phyloP scores from a whole-genome alignment of 2,329 filamentous ascomycete genomes.

The Pezicula radicicola region DNA sequence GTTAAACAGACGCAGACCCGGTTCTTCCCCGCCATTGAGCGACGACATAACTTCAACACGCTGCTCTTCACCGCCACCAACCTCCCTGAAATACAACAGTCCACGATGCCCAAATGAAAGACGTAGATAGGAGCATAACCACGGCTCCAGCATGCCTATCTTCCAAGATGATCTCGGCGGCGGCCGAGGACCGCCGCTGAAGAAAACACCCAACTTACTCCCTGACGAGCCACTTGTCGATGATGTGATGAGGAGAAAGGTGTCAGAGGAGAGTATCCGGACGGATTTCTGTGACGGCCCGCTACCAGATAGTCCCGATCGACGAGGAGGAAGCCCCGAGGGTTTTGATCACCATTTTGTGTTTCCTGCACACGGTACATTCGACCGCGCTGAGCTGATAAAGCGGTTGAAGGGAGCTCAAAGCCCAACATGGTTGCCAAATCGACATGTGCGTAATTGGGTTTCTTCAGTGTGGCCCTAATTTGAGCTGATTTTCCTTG shows the following conservation, averaged over 20 bases:
- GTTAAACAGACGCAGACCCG: background rate
- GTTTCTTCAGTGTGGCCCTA: background rate
- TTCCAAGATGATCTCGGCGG: constrained; percentile 50
- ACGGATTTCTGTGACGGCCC: constrained; percentile 61
- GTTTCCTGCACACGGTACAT: constrained; percentile 23
- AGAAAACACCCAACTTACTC: constrained; percentile 16
- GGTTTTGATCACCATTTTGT: constrained; percentile 12
- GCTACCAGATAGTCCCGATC: constrained; percentile 28
- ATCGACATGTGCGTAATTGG: constrained; percentile 50
- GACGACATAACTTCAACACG: constrained; percentile 7
- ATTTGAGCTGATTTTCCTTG: background rate
- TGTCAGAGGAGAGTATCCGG: constrained; percentile 58
- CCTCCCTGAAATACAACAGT: constrained; percentile 4
- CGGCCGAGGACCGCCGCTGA: constrained; percentile 13
- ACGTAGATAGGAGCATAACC: constrained; percentile 7
- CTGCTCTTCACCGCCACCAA: constrained; percentile 8
- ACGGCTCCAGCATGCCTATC: constrained; percentile 49
- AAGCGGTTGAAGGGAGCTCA: constrained; percentile 78
- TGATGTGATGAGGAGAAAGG: constrained; percentile 29
- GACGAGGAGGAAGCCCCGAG: constrained; percentile 5
- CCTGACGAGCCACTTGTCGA: constrained; percentile 18
- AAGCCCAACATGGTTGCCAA: constrained; percentile 71
- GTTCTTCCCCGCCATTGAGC: background rate
- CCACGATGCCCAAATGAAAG: constrained; percentile 17
- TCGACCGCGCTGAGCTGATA: constrained; percentile 76